Evolutionary conservation across 257 asterid genomes (phyloP).

Genomic region (Eucommia ulmoides): DNA sequence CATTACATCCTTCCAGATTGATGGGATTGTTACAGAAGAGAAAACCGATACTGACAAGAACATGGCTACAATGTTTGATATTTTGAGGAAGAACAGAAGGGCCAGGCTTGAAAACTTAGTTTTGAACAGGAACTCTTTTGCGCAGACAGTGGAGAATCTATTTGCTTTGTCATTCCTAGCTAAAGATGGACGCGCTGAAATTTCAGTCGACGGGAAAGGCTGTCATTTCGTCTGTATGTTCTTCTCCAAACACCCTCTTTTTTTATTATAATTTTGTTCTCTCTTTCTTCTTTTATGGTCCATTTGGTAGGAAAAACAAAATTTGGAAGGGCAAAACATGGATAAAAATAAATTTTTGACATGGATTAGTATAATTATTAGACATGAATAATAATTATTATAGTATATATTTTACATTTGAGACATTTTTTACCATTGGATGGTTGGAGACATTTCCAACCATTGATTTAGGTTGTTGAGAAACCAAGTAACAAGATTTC

Average conservation of each 20-base stretch:
- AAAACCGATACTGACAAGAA: slow-evolving; percentile 84
- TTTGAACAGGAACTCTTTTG: slow-evolving; percentile 57
- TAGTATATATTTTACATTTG: too few relatives aligned
- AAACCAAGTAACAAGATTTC: too few relatives aligned
- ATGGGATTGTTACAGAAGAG: slow-evolving; percentile 30
- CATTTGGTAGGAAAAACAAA: too few relatives aligned
- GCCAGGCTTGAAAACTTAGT: slow-evolving; percentile 63
- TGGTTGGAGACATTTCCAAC: too few relatives aligned
- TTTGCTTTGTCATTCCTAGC: slow-evolving; percentile 83
- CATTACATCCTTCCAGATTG: slow-evolving; percentile 31
- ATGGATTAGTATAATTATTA: too few relatives aligned
- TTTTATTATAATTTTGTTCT: not conserved
- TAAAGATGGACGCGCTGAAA: slow-evolving; percentile 87
- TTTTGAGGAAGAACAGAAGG: slow-evolving; percentile 47
- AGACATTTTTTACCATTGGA: too few relatives aligned
- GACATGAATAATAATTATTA: too few relatives aligned
- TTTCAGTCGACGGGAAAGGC: slow-evolving; percentile 45
- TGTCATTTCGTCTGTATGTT: slow-evolving; percentile 66
- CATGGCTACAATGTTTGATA: slow-evolving; percentile 75
- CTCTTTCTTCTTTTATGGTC: slow-evolving; percentile 1
- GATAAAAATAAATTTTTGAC: too few relatives aligned
- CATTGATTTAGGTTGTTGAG: too few relatives aligned
- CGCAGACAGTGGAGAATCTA: slow-evolving; percentile 89
- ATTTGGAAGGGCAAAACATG: too few relatives aligned
- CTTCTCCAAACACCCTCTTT: not conserved